Conservation (phyloP, 2,329 filamentous ascomycete species). For the Coleophoma eucalyptorum region DNA sequence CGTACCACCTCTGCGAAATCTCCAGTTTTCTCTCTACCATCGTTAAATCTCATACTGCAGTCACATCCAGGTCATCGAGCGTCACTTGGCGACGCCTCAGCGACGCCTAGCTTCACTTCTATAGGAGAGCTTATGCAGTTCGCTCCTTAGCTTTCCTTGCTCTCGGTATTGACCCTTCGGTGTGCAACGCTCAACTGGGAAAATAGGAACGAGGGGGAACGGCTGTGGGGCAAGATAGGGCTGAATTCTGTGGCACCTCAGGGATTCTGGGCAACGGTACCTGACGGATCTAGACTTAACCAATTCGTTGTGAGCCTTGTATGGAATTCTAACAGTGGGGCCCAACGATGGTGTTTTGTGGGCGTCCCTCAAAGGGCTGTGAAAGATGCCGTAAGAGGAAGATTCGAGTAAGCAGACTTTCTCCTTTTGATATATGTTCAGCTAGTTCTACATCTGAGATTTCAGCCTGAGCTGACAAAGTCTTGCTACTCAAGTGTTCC, state of each 20-base stretch:
- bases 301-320: not conserved
- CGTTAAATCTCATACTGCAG: too few species aligned
- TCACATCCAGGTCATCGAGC: too few species aligned
- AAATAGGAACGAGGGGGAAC: not conserved
- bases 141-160: too few species aligned
- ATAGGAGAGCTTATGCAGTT: too few species aligned
- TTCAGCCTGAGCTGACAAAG: not conserved
- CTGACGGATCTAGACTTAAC: not conserved
- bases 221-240: not conserved
- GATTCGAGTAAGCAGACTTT: not conserved
- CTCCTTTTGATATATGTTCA: not conserved
- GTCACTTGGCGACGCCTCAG: too few species aligned
- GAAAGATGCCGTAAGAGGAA: not conserved
- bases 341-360: not conserved
- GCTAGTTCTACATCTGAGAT: not conserved
- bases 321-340: too few species aligned
- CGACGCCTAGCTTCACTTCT: too few species aligned
- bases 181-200: not conserved
- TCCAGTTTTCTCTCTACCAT: too few species aligned
- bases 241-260: not conserved
- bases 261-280: not conserved
- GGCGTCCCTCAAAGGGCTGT: not conserved
- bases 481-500: constrained; percentile 41
- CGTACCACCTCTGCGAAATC: too few species aligned
- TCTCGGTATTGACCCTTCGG: too few species aligned